phyloP scores from a whole-genome alignment of 2,329 filamentous ascomycete species.

The Ophiognomonia clavigignenti-juglandacearum region DNA sequence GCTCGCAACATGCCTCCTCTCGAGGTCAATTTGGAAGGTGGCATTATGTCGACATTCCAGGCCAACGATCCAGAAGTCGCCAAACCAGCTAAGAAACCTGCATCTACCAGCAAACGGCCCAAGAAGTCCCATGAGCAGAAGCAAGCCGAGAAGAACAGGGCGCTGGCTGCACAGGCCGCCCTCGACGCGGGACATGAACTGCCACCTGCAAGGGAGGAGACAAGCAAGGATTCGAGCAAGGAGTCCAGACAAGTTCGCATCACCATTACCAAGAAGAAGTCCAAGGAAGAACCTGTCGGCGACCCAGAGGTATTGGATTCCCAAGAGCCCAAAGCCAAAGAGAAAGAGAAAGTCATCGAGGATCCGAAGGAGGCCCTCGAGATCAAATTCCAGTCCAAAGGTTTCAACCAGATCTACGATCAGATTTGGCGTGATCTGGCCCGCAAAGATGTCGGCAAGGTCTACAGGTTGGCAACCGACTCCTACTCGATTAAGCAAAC shows the following conservation, averaged over 20 bases:
- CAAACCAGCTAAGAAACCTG: slow-evolving; percentile 45
- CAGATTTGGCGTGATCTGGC: slow-evolving; percentile 96
- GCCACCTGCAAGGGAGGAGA: not conserved
- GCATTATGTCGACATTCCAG: slow-evolving; percentile 80
- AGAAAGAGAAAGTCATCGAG: slow-evolving; percentile 38
- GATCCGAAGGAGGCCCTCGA: slow-evolving; percentile 49
- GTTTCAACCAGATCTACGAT: slow-evolving; percentile 94
- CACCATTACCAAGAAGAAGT: slow-evolving; percentile 52
- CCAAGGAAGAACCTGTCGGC: slow-evolving; percentile 27
- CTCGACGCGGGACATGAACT: slow-evolving; percentile 71
- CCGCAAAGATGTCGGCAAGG: slow-evolving; percentile 88
- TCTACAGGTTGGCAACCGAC: slow-evolving; percentile 79
- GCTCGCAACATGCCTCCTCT: slow-evolving; percentile 63
- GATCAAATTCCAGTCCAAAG: slow-evolving; percentile 76
- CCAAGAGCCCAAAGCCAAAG: slow-evolving; percentile 47
- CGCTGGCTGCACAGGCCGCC: slow-evolving; percentile 82
- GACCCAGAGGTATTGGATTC: slow-evolving; percentile 29
- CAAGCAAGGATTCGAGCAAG: slow-evolving; percentile 32
- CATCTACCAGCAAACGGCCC: slow-evolving; percentile 60
- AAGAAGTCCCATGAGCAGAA: slow-evolving; percentile 91
- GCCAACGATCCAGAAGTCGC: slow-evolving; percentile 54
- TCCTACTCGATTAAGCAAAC: slow-evolving; percentile 84
- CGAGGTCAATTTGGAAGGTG: slow-evolving; percentile 78
- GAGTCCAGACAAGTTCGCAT: slow-evolving; percentile 59
- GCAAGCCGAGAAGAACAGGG: slow-evolving; percentile 71